These are phyloP conservation scores for Chaetomiaceae sp. DNA, from an alignment of 2,329 filamentous ascomycete species.

Conservation along the genomic window DNA sequence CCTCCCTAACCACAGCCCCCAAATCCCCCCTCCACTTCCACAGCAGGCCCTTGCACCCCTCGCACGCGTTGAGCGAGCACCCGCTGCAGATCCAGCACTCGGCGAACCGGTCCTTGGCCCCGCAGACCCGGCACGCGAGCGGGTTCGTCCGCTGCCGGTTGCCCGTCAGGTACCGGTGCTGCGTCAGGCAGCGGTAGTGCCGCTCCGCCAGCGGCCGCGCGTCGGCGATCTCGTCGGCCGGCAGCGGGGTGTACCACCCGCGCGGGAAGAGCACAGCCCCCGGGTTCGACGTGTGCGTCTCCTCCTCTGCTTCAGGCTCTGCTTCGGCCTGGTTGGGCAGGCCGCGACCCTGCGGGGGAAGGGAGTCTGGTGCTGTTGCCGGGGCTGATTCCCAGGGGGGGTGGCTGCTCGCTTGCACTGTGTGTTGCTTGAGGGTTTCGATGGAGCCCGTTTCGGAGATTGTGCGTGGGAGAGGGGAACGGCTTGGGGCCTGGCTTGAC, in stretches of 20 bases:
- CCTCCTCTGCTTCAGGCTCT: too few species aligned
- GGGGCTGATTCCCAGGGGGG: too few species aligned
- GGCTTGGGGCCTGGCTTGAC: background rate
- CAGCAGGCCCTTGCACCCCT: slow-evolving; percentile 40
- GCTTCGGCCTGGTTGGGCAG: background rate
- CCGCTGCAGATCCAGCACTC: slow-evolving; percentile 39
- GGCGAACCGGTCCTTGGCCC: slow-evolving; percentile 22
- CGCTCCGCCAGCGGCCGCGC: slow-evolving; percentile 38
- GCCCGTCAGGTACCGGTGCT: slow-evolving; percentile 45
- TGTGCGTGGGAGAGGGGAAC: slow-evolving; percentile 1
- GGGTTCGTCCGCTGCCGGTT: slow-evolving; percentile 46
- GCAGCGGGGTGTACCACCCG: slow-evolving; percentile 27
- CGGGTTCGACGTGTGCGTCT: too few species aligned
- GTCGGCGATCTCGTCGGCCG: slow-evolving; percentile 36
- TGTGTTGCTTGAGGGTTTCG: slow-evolving; percentile 20
- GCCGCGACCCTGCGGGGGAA: too few species aligned
- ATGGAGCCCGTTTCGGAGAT: slow-evolving; percentile 25
- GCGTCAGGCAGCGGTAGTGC: slow-evolving; percentile 43
- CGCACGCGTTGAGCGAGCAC: slow-evolving; percentile 24
- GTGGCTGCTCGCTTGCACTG: too few species aligned
- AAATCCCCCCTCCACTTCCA: slow-evolving; percentile 41
- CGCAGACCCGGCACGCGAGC: slow-evolving; percentile 51
- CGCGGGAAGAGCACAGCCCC: slow-evolving; percentile 27
- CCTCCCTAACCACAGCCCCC: slow-evolving; percentile 36
- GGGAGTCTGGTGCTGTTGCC: too few species aligned